Conservation (phyloP, 2,329 filamentous ascomycete genomes). For the Paecilomyces formosus region DNA sequence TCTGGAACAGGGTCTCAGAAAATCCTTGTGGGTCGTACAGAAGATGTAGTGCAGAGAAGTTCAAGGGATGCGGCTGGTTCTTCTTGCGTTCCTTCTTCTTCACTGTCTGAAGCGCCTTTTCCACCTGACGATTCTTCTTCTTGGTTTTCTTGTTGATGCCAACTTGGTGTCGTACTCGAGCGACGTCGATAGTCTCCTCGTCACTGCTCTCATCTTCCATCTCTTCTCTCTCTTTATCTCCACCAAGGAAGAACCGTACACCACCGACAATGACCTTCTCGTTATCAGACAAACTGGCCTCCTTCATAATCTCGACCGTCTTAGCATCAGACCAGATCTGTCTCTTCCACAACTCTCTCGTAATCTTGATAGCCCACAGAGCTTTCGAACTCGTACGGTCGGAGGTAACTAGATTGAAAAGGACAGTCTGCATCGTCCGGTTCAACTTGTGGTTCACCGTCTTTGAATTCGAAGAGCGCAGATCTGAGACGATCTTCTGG, state of each 20-base stretch:
- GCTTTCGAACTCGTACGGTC: conserved; percentile 80
- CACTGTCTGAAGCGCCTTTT: conserved; percentile 72
- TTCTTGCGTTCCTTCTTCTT: conserved; percentile 84
- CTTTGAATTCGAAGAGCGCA: conserved; percentile 81
- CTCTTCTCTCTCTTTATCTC: conserved; percentile 92
- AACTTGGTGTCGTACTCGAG: conserved; percentile 72
- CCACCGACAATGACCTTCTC: conserved; percentile 86
- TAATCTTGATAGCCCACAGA: conserved; percentile 93
- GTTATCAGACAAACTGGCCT: conserved; percentile 79
- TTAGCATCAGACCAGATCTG: conserved; percentile 94
- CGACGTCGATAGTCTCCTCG: conserved; percentile 66
- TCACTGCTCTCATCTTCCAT: conserved; percentile 83
- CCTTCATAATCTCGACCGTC: conserved; percentile 97
- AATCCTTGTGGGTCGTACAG: conserved; percentile 93
- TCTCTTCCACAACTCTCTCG: conserved; percentile 89
- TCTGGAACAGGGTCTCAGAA: conserved; percentile 79
- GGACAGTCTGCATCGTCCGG: conserved; percentile 81
- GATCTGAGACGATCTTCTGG: conserved; percentile 83
- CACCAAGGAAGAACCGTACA: conserved; percentile 89
- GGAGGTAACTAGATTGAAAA: conserved; percentile 83
- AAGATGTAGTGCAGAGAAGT: conserved; percentile 92
- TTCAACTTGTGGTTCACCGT: conserved; percentile 88
- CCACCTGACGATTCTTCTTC: conserved; percentile 73
- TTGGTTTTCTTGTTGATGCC: conserved; percentile 95
- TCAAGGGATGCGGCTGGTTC: conserved; percentile 75